phyloP scores from a whole-genome alignment of 345 rosid genomes.

The Pseudoturritis turrita region DNA sequence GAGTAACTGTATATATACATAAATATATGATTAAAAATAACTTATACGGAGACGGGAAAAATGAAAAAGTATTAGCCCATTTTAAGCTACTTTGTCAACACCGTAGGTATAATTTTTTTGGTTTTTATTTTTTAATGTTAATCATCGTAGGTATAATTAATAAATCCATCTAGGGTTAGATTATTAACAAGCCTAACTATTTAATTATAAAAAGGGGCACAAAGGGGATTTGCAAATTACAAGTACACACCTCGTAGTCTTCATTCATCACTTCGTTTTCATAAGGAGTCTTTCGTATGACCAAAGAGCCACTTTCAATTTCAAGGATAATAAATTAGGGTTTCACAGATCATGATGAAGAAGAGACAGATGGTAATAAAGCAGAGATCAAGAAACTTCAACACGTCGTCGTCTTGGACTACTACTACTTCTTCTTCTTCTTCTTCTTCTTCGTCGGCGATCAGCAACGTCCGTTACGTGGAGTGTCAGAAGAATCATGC shows the following conservation, averaged over 20 bases:
- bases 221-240: not conserved
- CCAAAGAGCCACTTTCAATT: conserved; percentile 18
- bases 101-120: conserved; percentile 2
- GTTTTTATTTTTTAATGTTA: too few species aligned
- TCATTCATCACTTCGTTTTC: conserved; percentile 11
- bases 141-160: not conserved
- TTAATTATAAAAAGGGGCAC: conserved; percentile 13
- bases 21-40: not conserved
- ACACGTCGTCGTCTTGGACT: conserved; percentile 25
- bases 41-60: not conserved
- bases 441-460: conserved; percentile 36
- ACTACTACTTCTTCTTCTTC: conserved; percentile 35
- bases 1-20: too few species aligned
- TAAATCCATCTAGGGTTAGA: conserved; percentile 13
- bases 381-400: conserved; percentile 35
- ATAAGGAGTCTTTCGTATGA: conserved; percentile 22
- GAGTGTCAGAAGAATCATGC: conserved; percentile 88
- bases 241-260: not conserved
- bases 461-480: conserved; percentile 37
- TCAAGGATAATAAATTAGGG: conserved; percentile 18
- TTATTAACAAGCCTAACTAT: not conserved
- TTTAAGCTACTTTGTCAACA: conserved; percentile 16
- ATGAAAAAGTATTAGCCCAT: not conserved
- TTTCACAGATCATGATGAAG: conserved; percentile 40
- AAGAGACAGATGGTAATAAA: conserved; percentile 47